Evolutionary conservation across 108 stramenopile species (phyloP).

Genomic region (Fistulifera solaris): DNA sequence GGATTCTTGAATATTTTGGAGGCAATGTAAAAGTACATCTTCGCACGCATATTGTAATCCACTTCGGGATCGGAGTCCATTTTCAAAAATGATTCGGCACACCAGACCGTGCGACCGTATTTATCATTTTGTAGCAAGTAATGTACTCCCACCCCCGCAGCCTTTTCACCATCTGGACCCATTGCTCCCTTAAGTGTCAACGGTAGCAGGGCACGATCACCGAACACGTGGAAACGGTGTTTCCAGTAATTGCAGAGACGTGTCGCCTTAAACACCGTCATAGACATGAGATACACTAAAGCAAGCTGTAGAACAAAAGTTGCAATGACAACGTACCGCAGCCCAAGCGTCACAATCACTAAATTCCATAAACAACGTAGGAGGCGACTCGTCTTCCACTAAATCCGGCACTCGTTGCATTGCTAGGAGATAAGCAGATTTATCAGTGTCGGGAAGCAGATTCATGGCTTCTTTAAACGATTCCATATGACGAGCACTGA

Average conservation of each 20-base stretch:
- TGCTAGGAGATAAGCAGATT: constrained; percentile 14
- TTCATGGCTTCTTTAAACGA: neutral
- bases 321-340: constrained; percentile 5
- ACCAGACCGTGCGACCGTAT: too few relatives aligned
- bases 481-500: too few relatives aligned
- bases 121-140: too few relatives aligned
- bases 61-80: too few relatives aligned
- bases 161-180: too few relatives aligned
- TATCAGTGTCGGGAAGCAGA: constrained; percentile 9
- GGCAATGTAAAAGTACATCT: too few relatives aligned
- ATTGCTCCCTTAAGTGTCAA: constrained; percentile 1
- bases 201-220: constrained; percentile 11
- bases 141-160: too few relatives aligned
- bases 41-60: too few relatives aligned
- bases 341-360: constrained; percentile 11
- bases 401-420: constrained; percentile 7
- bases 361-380: constrained; percentile 6
- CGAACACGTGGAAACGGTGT: constrained; percentile 11
- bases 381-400: constrained; percentile 13
- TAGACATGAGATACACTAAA: too few relatives aligned
- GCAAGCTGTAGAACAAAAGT: too few relatives aligned
- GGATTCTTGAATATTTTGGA: too few relatives aligned
- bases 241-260: constrained; percentile 18
- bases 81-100: too few relatives aligned
- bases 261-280: neutral